Evolutionary conservation across 2,329 filamentous ascomycete genomes (phyloP).

Genomic region (Claviceps purpurea): DNA sequence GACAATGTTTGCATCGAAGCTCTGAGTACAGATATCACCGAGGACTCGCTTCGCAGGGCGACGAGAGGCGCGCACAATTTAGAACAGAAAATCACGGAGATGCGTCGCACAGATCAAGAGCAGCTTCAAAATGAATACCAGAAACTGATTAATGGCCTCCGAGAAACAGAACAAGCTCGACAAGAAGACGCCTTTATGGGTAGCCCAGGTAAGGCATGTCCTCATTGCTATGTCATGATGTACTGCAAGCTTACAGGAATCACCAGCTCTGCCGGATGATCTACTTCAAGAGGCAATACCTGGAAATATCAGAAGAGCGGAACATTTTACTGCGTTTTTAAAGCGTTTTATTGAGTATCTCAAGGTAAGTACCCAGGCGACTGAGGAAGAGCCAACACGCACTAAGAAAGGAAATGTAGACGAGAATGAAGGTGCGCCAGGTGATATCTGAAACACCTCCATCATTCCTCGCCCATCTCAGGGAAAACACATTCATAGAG

Average conservation of each 20-base stretch:
- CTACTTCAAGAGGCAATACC: conserved; percentile 90
- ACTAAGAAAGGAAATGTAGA: conserved; percentile 31
- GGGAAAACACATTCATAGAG: conserved; percentile 94
- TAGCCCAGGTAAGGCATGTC: conserved; percentile 49
- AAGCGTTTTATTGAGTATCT: conserved; percentile 97
- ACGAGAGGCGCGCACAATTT: conserved; percentile 82
- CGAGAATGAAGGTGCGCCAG: conserved; percentile 93
- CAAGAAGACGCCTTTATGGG: conserved; percentile 96
- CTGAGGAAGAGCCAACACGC: not conserved
- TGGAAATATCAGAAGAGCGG: conserved; percentile 87
- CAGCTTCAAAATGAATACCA: conserved; percentile 92
- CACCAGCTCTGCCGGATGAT: conserved; percentile 72
- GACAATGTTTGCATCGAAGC: conserved; percentile 99
- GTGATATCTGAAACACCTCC: conserved; percentile 95
- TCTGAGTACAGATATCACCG: conserved; percentile 88
- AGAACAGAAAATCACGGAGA: conserved; percentile 80
- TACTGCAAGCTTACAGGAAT: conserved; percentile 9
- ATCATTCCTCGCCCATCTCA: conserved; percentile 84
- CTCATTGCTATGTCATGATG: not conserved
- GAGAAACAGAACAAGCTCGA: conserved; percentile 76
- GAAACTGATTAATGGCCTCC: conserved; percentile 83
- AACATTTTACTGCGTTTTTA: conserved; percentile 90
- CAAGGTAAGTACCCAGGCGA: conserved; percentile 35
- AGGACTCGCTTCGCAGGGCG: conserved; percentile 85
- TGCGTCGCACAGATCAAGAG: conserved; percentile 90